A percentile compares a stretch with the other conserved stretches of the same genome.
Evolutionary conservation across 371 early-diverging fungal species (phyloP).

Genomic region (Homolaphlyctis polyrhiza): DNA sequence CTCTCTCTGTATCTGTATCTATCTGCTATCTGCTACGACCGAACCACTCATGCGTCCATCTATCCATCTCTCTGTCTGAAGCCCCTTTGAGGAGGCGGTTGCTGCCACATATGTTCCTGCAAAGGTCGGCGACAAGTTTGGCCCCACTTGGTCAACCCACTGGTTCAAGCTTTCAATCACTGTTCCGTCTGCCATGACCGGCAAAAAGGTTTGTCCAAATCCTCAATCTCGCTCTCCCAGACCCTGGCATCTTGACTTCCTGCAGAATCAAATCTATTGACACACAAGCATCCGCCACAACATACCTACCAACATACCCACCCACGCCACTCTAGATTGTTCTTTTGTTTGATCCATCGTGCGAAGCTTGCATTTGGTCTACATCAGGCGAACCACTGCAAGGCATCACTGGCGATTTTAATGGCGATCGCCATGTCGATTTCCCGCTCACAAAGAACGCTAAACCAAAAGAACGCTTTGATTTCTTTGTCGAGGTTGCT

Average conservation of each 20-base stretch:
- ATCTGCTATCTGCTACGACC: no score
- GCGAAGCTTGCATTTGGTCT: conserved; percentile 88
- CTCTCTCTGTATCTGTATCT: no score
- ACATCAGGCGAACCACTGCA: conserved; percentile 75
- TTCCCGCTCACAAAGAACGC: conserved; percentile 63
- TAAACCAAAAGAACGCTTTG: conserved; percentile 24
- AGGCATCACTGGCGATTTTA: conserved; percentile 80
- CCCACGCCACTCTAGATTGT: no score
- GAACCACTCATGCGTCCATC: no score
- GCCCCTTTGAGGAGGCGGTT: conserved; percentile 75
- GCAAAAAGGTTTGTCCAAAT: no score
- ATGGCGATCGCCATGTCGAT: conserved; percentile 67
- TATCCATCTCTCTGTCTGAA: background rate
- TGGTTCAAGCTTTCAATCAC: conserved; percentile 64
- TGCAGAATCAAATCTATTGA: no score
- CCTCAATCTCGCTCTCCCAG: no score
- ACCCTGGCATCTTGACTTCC: no score
- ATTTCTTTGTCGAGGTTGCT: conserved; percentile 83
- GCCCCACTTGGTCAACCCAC: conserved; percentile 85
- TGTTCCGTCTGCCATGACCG: background rate
- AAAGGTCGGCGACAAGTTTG: conserved; percentile 67
- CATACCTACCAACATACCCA: no score
- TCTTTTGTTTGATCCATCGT: conserved; percentile 76
- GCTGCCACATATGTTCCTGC: conserved; percentile 61
- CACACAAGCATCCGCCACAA: no score